phyloP scores from a whole-genome alignment of 768 basidiomycete species.

The Crepidotus variabilis region DNA sequence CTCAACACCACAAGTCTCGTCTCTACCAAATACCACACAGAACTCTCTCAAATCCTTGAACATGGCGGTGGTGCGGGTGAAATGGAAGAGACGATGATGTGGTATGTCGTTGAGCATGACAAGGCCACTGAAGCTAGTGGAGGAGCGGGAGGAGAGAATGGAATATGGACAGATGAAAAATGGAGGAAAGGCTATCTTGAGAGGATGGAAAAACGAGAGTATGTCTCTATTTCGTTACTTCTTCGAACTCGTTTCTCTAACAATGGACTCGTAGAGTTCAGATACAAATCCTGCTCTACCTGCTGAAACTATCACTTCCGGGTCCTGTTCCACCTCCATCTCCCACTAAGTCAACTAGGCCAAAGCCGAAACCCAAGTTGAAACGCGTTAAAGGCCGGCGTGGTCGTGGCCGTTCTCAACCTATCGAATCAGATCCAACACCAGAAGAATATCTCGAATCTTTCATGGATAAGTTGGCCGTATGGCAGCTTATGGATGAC shows the following conservation, averaged over 20 bases:
- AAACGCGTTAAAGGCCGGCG: slow-evolving; percentile 18
- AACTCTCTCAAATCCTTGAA: slow-evolving; percentile 56
- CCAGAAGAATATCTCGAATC: slow-evolving; percentile 57
- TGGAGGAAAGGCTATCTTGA: slow-evolving; percentile 59
- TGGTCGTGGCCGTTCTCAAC: slow-evolving; percentile 2
- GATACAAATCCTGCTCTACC: slow-evolving; percentile 71
- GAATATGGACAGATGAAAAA: slow-evolving; percentile 45
- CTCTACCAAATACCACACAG: slow-evolving; percentile 58
- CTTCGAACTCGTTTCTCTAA: neutral
- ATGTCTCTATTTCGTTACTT: slow-evolving; percentile 14
- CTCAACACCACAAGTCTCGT: slow-evolving; percentile 55
- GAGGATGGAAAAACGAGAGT: slow-evolving; percentile 70
- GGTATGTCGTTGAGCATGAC: slow-evolving; percentile 67
- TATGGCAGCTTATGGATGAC: slow-evolving; percentile 64
- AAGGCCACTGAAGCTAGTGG: slow-evolving; percentile 41
- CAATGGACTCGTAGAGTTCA: slow-evolving; percentile 46
- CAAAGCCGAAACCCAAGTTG: slow-evolving; percentile 27
- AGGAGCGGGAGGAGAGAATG: slow-evolving; percentile 19
- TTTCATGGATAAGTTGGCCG: slow-evolving; percentile 77
- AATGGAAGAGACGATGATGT: slow-evolving; percentile 72
- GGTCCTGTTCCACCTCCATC: slow-evolving; percentile 31
- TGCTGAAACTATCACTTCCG: slow-evolving; percentile 62
- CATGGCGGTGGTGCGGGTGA: slow-evolving; percentile 54
- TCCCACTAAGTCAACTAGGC: too few relatives aligned
- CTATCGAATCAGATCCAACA: slow-evolving; percentile 9